These are phyloP conservation scores for Colletotrichum melonis DNA, from an alignment of 2,329 filamentous ascomycete genomes.

Conservation along the genomic window DNA sequence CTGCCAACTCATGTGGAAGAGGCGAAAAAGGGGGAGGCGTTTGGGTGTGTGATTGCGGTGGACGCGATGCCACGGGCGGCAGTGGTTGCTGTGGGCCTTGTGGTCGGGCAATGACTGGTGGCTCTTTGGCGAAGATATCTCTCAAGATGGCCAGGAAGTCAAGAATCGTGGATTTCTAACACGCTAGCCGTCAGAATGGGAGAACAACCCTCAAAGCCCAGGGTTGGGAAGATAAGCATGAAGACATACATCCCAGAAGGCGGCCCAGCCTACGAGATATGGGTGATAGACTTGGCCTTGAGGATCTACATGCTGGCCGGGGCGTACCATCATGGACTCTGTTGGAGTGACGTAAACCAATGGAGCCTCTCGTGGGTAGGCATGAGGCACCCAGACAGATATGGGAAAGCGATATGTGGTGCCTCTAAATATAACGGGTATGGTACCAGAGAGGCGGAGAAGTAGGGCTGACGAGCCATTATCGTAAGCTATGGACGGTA, in stretches of 20 bases:
- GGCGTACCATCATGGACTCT: slow-evolving; percentile 87
- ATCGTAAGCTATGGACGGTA: slow-evolving; percentile 76
- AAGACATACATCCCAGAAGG: slow-evolving; percentile 86
- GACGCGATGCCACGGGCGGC: slow-evolving; percentile 44
- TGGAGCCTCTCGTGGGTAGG: slow-evolving; percentile 87
- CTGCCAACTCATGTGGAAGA: slow-evolving; percentile 72
- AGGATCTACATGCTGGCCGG: slow-evolving; percentile 93
- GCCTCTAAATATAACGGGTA: slow-evolving; percentile 92
- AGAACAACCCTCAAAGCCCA: not conserved
- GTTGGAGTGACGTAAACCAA: slow-evolving; percentile 90
- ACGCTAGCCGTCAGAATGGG: slow-evolving; percentile 29
- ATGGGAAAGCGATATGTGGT: slow-evolving; percentile 91
- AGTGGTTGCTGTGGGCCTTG: slow-evolving; percentile 56
- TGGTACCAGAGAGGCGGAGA: slow-evolving; percentile 84
- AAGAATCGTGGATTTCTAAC: slow-evolving; percentile 81
- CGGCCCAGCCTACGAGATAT: slow-evolving; percentile 89
- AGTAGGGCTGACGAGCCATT: slow-evolving; percentile 89
- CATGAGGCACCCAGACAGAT: slow-evolving; percentile 91
- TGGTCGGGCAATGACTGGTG: slow-evolving; percentile 84
- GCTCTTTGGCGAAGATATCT: slow-evolving; percentile 93
- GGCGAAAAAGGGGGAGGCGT: slow-evolving; percentile 78
- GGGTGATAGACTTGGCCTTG: slow-evolving; percentile 96
- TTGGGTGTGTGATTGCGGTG: slow-evolving; percentile 45
- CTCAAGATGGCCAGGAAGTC: slow-evolving; percentile 86
- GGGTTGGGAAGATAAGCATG: not conserved